A percentile compares a stretch with the other conserved stretches of the same genome.
Conservation (phyloP, 2,329 filamentous ascomycete genomes). For the Sporothrix euskadiensis region DNA sequence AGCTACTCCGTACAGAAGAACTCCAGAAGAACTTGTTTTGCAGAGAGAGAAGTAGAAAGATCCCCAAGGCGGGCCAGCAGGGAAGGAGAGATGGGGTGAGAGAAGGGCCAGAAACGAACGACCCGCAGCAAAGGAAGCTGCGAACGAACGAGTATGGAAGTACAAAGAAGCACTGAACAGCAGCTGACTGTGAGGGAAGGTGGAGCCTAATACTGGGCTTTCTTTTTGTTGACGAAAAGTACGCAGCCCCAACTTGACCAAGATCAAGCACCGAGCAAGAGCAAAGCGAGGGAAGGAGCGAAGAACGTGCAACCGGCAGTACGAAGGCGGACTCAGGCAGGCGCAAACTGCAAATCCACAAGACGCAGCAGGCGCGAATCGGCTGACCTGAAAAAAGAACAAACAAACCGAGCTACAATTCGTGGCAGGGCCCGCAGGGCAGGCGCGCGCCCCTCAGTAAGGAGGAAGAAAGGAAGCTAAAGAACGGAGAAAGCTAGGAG, state of each 20-base stretch:
- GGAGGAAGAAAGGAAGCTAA: conserved; percentile 9
- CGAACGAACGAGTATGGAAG: neutral
- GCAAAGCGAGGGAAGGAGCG: neutral
- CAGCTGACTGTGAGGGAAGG: neutral
- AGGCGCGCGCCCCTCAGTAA: neutral
- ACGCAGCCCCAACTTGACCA: neutral
- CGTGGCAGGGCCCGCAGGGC: neutral
- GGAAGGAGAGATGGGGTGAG: neutral
- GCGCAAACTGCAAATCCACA: conserved; percentile 3
- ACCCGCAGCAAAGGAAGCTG: conserved; percentile 17
- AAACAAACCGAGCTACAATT: conserved; percentile 10
- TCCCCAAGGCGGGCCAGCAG: neutral
- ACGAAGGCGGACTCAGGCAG: neutral
- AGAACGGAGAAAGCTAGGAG: neutral
- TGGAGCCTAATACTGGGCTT: conserved; percentile 1
- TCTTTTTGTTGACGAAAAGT: neutral
- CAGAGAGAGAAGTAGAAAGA: neutral
- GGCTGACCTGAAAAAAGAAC: conserved; percentile 4
- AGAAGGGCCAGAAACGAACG: neutral
- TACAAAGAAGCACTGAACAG: neutral
- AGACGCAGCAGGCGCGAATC: conserved; percentile 17
- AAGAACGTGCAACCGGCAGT: neutral
- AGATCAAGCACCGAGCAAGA: no score
- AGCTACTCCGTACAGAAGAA: no score
- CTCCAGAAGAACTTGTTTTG: neutral